A percentile compares a stretch with the other conserved stretches of the same genome.
Evolutionary conservation across 1,139 yeast genomes (phyloP).

Genomic region (Yamadazyma friedrichii): DNA sequence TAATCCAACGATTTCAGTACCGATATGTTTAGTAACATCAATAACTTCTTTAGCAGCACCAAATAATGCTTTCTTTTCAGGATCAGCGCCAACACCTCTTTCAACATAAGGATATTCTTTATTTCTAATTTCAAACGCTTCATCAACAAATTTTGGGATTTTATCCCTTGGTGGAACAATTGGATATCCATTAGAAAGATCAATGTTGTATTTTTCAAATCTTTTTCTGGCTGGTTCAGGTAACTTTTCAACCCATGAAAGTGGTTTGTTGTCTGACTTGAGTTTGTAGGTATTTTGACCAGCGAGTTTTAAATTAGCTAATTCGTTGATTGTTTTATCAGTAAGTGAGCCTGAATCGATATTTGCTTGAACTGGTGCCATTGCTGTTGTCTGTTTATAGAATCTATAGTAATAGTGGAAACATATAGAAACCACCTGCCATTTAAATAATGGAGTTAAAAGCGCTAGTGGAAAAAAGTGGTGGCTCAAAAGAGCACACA

Average conservation of each 20-base stretch:
- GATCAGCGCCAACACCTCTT: slow-evolving; percentile 50
- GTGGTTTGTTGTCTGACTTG: slow-evolving; percentile 4
- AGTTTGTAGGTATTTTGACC: slow-evolving; percentile 2
- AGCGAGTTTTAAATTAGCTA: slow-evolving; percentile 7
- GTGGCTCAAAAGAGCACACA: neutral
- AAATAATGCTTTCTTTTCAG: slow-evolving; percentile 50
- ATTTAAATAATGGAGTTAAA: neutral
- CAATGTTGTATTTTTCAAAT: slow-evolving; percentile 28
- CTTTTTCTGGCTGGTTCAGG: slow-evolving; percentile 22
- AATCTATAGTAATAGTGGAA: neutral
- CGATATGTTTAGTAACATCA: slow-evolving; percentile 47
- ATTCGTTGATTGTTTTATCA: slow-evolving; percentile 7
- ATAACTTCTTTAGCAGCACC: slow-evolving; percentile 52
- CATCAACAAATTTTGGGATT: slow-evolving; percentile 51
- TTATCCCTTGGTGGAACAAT: slow-evolving; percentile 21
- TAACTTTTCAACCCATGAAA: slow-evolving; percentile 17
- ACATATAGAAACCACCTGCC: neutral
- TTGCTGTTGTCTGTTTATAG: neutral
- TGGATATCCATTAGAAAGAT: slow-evolving; percentile 34
- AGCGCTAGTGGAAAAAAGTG: neutral
- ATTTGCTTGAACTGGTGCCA: slow-evolving; percentile 5
- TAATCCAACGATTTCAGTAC: slow-evolving; percentile 57
- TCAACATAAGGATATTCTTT: slow-evolving; percentile 41
- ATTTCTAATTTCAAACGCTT: slow-evolving; percentile 45
- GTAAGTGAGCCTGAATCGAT: slow-evolving; percentile 1